Conservation (phyloP, 768 basidiomycete species). For the Coprinopsis strossmayeri region DNA sequence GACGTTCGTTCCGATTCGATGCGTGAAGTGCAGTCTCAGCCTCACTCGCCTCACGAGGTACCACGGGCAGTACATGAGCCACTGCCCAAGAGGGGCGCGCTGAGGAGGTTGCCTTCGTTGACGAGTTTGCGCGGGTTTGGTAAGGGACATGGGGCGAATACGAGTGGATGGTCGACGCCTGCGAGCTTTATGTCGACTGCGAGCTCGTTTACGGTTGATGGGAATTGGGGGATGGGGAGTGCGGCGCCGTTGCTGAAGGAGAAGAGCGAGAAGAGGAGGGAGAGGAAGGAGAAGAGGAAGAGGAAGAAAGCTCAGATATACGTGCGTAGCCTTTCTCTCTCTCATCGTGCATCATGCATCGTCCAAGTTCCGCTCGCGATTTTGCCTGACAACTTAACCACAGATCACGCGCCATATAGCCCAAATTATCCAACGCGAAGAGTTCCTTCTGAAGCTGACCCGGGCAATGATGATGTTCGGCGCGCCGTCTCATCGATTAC, state of each 20-base stretch:
- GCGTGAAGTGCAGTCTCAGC: no score
- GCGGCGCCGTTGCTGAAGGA: no score
- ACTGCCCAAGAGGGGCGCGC: no score
- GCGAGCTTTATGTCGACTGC: neutral
- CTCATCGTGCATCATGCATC: no score
- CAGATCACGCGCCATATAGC: conserved; percentile 83
- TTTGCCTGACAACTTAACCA: neutral
- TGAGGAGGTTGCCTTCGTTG: conserved; percentile 1
- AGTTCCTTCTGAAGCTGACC: conserved; percentile 79
- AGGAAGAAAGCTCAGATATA: conserved; percentile 72
- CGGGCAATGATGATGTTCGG: conserved; percentile 90
- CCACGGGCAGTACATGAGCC: no score
- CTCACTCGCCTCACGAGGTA: no score
- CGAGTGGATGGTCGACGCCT: neutral
- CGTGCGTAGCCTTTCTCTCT: conserved; percentile 38
- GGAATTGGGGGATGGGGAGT: neutral
- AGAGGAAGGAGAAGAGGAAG: conserved; percentile 27
- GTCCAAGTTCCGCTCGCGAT: no score
- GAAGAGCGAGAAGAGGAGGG: neutral
- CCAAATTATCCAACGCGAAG: conserved; percentile 73
- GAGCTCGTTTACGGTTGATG: neutral
- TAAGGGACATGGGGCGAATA: neutral
- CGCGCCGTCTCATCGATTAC: conserved; percentile 75
- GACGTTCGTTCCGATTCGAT: no score
- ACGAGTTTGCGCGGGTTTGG: no score